Evolutionary conservation across 2,329 filamentous ascomycete genomes (phyloP), one percentile per base, ranked within the genome.

Genomic region (Arachnomyces sp.): DNA sequence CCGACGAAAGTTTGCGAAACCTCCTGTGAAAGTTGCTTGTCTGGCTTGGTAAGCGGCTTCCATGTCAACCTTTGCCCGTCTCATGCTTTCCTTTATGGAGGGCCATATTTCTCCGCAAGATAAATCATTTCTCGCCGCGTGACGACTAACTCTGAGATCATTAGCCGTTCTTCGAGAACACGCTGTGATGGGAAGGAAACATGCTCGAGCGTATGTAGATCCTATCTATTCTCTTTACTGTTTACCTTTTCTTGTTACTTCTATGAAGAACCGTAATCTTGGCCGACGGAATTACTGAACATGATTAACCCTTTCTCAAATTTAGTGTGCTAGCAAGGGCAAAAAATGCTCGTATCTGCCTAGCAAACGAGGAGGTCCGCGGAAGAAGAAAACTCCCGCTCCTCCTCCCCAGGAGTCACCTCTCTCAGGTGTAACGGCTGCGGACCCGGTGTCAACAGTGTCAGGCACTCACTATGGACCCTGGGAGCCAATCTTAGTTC

Each of bases 11-110:
- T 67, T 67, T 45, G 60, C 61, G 36, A 66, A 66, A 55, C 64
- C 64, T 15, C 64, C 64, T 31, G 64, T 67, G 28, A 67, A 67
- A 50, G 61, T 67, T 52, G 64, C 64, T 32, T 67, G 63, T 55
- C 50, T 67, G 42, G 52, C 64, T 39, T 67, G 64, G 64, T 67
- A 53, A 55, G 61, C 48, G 39, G 29, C 34, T 31, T 12, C 29
- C 29, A 31, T 3, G 4, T 9, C 25, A 28, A 36, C n/a, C 36
- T 33, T 17, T 15, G 18, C 21, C 37, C 9, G 28, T n/a, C 34
- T 28, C n/a, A n/a, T n/a, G n/a, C n/a, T 32, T 39, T 7, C n/a
- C 32, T 28, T 34, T 33, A 43, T n/a, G n/a, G n/a, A n/a, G n/a
- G n/a, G n/a, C n/a, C n/a, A n/a, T n/a, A n/a, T n/a, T n/a, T n/a